A percentile compares a stretch with the other conserved stretches of the same genome.
phyloP scores from a whole-genome alignment of 2,329 filamentous ascomycete species.

The Nakataea oryzae region DNA sequence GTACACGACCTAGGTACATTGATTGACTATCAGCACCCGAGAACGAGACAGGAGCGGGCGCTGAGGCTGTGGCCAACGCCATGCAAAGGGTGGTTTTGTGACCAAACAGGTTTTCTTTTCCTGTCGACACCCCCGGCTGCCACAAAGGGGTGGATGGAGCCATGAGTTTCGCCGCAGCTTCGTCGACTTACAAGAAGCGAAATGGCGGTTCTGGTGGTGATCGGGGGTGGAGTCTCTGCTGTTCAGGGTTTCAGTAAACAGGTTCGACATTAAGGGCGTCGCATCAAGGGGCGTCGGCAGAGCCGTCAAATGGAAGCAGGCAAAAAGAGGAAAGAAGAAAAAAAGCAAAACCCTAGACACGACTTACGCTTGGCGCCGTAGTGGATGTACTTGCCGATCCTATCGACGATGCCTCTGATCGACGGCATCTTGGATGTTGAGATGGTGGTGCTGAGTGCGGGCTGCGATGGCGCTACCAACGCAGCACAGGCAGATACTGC shows the following conservation, averaged over 20 bases:
- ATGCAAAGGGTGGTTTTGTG: neutral
- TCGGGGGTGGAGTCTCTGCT: constrained; percentile 25
- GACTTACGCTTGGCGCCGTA: constrained; percentile 10
- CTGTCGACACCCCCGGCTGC: neutral
- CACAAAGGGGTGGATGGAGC: neutral
- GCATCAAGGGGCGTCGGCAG: neutral
- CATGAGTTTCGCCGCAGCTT: neutral
- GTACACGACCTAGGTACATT: constrained; percentile 53
- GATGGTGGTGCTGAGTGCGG: neutral
- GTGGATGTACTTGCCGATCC: constrained; percentile 13
- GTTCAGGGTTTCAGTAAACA: neutral
- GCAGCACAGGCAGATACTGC: neutral
- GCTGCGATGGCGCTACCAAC: neutral
- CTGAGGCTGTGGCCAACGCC: neutral
- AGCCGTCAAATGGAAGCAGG: neutral
- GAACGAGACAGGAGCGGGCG: neutral
- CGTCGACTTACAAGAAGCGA: constrained; percentile 21
- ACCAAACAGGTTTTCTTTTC: neutral
- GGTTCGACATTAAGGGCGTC: constrained; percentile 6
- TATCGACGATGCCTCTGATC: constrained; percentile 12
- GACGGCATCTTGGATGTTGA: constrained; percentile 9
- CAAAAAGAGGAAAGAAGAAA: neutral
- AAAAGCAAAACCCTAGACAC: neutral
- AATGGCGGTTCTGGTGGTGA: constrained; percentile 25
- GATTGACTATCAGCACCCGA: constrained; percentile 4